phyloP scores from a whole-genome alignment of 441 rosid species.

The Bruguiera hainesii region DNA sequence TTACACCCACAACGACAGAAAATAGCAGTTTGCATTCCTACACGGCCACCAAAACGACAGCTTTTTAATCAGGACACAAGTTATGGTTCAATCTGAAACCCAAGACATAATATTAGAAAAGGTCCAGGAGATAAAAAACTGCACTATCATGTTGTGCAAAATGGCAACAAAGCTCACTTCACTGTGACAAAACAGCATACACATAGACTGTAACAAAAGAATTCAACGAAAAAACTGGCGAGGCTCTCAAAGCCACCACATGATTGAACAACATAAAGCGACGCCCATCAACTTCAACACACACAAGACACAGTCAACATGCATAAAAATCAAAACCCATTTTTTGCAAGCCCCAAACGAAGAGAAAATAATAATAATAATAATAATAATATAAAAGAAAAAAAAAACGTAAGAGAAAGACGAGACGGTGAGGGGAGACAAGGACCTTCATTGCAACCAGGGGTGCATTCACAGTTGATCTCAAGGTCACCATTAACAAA shows the following conservation, averaged over 20 bases:
- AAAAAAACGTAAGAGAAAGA: neutral
- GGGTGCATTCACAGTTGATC: slow-evolving; percentile 96
- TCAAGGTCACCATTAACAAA: slow-evolving; percentile 87
- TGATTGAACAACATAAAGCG: slow-evolving; percentile 34
- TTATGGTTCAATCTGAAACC: slow-evolving; percentile 18
- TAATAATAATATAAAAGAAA: too few relatives aligned
- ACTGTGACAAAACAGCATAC: slow-evolving; percentile 59
- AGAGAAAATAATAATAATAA: neutral
- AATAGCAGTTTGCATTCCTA: slow-evolving; percentile 19
- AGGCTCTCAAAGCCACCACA: slow-evolving; percentile 15
- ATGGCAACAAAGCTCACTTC: slow-evolving; percentile 28
- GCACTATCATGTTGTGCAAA: slow-evolving; percentile 15
- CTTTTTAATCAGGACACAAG: slow-evolving; percentile 14
- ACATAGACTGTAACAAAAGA: slow-evolving; percentile 31
- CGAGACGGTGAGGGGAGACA: slow-evolving; percentile 12
- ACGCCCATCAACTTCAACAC: slow-evolving; percentile 46
- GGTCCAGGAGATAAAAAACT: slow-evolving; percentile 16
- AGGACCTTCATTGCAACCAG: slow-evolving; percentile 98
- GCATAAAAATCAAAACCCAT: slow-evolving; percentile 58
- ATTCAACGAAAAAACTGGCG: slow-evolving; percentile 16
- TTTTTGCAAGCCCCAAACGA: slow-evolving; percentile 5
- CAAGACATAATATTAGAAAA: slow-evolving; percentile 23
- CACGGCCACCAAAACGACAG: slow-evolving; percentile 10
- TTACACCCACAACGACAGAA: slow-evolving; percentile 19
- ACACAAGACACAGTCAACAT: slow-evolving; percentile 39